phyloP scores from a whole-genome alignment of 495 filamentous ascomycete genomes.

The Trichodelitschia bisporula region DNA sequence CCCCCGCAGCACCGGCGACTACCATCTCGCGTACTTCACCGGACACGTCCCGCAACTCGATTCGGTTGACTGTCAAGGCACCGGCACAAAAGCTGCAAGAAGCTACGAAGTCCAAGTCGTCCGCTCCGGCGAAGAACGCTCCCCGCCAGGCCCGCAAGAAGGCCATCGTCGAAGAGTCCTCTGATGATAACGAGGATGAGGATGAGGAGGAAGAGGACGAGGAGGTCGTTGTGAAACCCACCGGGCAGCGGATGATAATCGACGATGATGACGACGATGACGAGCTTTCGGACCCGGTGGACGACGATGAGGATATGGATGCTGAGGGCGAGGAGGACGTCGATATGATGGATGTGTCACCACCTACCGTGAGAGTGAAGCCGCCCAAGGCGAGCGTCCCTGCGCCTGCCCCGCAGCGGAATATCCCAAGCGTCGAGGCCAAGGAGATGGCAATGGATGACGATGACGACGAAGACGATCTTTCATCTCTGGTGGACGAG shows the following conservation, averaged over 20 bases:
- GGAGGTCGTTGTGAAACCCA: too few relatives aligned
- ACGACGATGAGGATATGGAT: slow-evolving; percentile 32
- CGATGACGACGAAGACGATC: slow-evolving; percentile 21
- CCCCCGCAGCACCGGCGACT: slow-evolving; percentile 23
- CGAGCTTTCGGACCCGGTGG: slow-evolving; percentile 28
- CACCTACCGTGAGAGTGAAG: slow-evolving; percentile 2
- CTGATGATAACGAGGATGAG: slow-evolving; percentile 26
- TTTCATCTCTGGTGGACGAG: slow-evolving; percentile 15
- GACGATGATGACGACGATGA: slow-evolving; percentile 34
- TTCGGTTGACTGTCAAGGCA: slow-evolving; percentile 66
- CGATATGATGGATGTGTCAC: slow-evolving; percentile 20
- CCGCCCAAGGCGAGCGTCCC: slow-evolving; percentile 14
- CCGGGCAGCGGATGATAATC: slow-evolving; percentile 21
- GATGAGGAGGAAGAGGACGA: slow-evolving; percentile 20
- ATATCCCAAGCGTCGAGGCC: slow-evolving; percentile 24
- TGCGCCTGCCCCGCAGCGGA: slow-evolving; percentile 16
- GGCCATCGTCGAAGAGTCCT: slow-evolving; percentile 23
- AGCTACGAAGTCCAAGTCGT: slow-evolving; percentile 30
- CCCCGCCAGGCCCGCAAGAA: slow-evolving; percentile 21
- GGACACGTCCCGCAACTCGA: slow-evolving; percentile 29
- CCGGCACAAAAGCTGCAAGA: slow-evolving; percentile 61
- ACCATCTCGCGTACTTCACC: slow-evolving; percentile 24
- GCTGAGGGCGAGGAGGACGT: slow-evolving; percentile 31
- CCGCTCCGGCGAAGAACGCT: slow-evolving; percentile 19
- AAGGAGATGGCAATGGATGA: slow-evolving; percentile 34